Evolutionary conservation across 129 eudicot species (phyloP).

Genomic region (Ambrosia trifida): DNA sequence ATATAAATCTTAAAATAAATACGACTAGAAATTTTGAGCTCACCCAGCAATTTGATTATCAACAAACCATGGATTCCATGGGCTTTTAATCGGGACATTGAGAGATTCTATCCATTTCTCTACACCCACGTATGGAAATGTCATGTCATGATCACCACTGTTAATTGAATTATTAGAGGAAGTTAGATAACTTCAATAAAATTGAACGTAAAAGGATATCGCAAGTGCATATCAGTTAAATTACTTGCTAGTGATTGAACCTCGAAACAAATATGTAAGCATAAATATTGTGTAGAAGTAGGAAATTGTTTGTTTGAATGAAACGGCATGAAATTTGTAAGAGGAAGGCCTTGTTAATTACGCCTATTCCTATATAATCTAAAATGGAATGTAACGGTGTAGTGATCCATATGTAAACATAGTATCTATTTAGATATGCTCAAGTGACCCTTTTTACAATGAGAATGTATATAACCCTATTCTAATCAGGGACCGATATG

Average conservation of each 20-base stretch:
- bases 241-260: too few relatives aligned
- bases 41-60: conserved; percentile 13
- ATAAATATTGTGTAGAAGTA: too few relatives aligned
- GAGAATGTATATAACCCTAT: neutral
- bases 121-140: neutral
- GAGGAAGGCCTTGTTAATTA: too few relatives aligned
- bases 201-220: neutral
- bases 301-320: too few relatives aligned
- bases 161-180: neutral
- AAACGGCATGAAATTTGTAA: too few relatives aligned
- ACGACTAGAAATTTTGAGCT: neutral
- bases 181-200: neutral
- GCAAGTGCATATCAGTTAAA: neutral
- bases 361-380: neutral
- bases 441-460: neutral
- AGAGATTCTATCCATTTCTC: conserved; percentile 29
- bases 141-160: conserved; percentile 44
- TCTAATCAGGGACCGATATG: too few relatives aligned
- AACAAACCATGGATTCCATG: neutral
- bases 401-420: neutral
- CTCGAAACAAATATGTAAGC: too few relatives aligned
- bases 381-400: neutral
- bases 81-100: conserved; percentile 9
- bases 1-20: neutral
- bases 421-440: too few relatives aligned